A percentile compares a stretch with the other conserved stretches of the same genome.
Conservation (phyloP, 2,329 filamentous ascomycete genomes). For the Fusarium tupiense region DNA sequence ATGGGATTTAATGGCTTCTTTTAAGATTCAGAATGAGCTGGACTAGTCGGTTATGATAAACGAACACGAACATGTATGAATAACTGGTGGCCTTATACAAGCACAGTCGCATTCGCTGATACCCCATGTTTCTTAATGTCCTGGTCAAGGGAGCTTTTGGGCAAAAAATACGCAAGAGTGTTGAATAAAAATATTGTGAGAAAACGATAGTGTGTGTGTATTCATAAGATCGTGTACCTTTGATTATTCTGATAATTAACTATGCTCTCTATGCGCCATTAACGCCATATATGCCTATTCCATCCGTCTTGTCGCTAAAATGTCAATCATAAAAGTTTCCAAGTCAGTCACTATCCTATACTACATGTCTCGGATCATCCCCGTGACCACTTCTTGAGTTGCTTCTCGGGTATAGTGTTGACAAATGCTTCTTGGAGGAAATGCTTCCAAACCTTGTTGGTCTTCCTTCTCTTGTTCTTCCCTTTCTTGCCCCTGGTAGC, state of each 20-base stretch:
- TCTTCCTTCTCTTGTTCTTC: conserved; percentile 58
- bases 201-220: conserved; percentile 1
- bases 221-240: conserved; percentile 23
- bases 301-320: conserved; percentile 32
- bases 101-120: conserved; percentile 38
- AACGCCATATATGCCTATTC: conserved; percentile 26
- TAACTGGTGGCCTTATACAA: not conserved
- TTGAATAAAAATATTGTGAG: not conserved
- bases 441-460: conserved; percentile 78
- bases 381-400: conserved; percentile 63
- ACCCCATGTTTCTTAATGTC: conserved; percentile 22
- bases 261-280: conserved; percentile 14
- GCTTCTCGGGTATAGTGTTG: conserved; percentile 71
- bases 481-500: conserved; percentile 42
- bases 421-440: conserved; percentile 86
- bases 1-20: not conserved
- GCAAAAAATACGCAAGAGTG: not conserved
- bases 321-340: conserved; percentile 13
- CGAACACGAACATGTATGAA: conserved; percentile 26
- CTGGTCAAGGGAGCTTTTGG: not conserved
- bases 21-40: not conserved
- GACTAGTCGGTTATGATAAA: conserved; percentile 18
- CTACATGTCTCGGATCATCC: conserved; percentile 21
- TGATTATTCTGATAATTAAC: not conserved
- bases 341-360: not conserved